Conservation (phyloP, 371 early-diverging fungal species). For the Dichotomocladium elegans region DNA sequence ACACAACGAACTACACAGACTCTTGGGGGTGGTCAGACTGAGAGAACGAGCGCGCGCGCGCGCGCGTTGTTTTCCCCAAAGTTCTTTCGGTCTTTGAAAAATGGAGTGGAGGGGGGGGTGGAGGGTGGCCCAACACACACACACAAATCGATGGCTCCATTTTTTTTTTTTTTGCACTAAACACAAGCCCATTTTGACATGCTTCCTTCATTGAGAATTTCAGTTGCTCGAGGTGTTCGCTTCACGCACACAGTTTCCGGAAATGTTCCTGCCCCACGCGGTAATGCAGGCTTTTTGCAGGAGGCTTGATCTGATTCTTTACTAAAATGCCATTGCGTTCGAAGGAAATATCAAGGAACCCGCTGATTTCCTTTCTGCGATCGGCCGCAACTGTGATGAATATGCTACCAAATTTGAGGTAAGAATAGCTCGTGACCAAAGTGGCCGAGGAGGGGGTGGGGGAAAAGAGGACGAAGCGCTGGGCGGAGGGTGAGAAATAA, state of each 20-base stretch:
- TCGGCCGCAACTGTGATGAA: slow-evolving; percentile 62
- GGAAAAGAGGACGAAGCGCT: too few species aligned
- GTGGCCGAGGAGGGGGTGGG: too few species aligned
- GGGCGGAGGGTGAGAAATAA: too few species aligned
- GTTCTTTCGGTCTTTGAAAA: too few species aligned
- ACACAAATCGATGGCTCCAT: too few species aligned
- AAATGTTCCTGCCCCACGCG: slow-evolving; percentile 19
- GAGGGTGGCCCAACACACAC: too few species aligned
- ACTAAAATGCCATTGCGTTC: neutral
- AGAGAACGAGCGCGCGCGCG: too few species aligned
- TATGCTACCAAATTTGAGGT: slow-evolving; percentile 54
- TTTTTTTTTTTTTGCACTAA: neutral
- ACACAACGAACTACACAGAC: too few species aligned
- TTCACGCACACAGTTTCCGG: slow-evolving; percentile 13
- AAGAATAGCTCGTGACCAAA: neutral
- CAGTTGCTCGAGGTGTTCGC: slow-evolving; percentile 15
- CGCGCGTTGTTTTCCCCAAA: too few species aligned
- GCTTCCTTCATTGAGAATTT: neutral
- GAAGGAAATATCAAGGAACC: slow-evolving; percentile 49
- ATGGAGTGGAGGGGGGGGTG: too few species aligned
- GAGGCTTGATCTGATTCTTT: neutral
- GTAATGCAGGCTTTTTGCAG: slow-evolving; percentile 1
- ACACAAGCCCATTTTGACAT: slow-evolving; percentile 1
- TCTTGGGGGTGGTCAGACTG: too few species aligned
- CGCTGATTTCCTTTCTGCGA: slow-evolving; percentile 45